Percentiles rank a stretch among this genome's conserved stretches.
phyloP scores from a whole-genome alignment of 495 filamentous ascomycete species.

The Penicillium paradoxum region DNA sequence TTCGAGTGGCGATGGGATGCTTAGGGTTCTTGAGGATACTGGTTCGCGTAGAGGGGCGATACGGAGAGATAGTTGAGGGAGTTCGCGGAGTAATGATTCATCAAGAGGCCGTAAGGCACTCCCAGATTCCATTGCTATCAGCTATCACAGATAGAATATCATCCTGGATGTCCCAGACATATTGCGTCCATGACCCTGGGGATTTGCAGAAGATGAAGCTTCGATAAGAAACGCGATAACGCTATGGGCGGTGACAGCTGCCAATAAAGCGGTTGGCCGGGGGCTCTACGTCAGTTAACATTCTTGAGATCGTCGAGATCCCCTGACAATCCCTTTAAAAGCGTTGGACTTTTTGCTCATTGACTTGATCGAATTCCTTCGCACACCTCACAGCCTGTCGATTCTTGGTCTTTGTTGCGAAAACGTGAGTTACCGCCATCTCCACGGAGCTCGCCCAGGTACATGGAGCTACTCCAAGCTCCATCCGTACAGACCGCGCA shows the following conservation, averaged over 20 bases:
- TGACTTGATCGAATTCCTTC: background rate
- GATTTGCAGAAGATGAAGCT: slow-evolving; percentile 5
- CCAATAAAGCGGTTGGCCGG: slow-evolving; percentile 3
- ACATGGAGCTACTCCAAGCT: slow-evolving; percentile 1
- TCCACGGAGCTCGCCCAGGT: background rate
- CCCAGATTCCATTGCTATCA: slow-evolving; percentile 29
- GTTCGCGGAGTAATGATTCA: slow-evolving; percentile 41
- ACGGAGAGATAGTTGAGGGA: slow-evolving; percentile 41
- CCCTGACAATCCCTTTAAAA: background rate
- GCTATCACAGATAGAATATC: background rate
- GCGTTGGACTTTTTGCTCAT: background rate
- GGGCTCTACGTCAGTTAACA: slow-evolving; percentile 13
- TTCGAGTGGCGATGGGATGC: slow-evolving; percentile 42
- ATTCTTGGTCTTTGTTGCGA: background rate
- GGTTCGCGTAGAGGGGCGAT: slow-evolving; percentile 50
- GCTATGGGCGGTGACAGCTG: slow-evolving; percentile 2
- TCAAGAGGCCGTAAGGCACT: slow-evolving; percentile 33
- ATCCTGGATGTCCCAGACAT: background rate
- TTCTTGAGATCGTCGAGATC: slow-evolving; percentile 1
- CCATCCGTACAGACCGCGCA: background rate
- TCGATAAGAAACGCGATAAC: slow-evolving; percentile 17
- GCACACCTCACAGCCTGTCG: background rate
- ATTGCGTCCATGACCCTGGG: background rate
- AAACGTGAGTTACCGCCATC: background rate
- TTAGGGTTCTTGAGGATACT: slow-evolving; percentile 40